Base-by-base conservation (phyloP, 164 flowering plant genomes). In the Hamamelis virginiana region DNA sequence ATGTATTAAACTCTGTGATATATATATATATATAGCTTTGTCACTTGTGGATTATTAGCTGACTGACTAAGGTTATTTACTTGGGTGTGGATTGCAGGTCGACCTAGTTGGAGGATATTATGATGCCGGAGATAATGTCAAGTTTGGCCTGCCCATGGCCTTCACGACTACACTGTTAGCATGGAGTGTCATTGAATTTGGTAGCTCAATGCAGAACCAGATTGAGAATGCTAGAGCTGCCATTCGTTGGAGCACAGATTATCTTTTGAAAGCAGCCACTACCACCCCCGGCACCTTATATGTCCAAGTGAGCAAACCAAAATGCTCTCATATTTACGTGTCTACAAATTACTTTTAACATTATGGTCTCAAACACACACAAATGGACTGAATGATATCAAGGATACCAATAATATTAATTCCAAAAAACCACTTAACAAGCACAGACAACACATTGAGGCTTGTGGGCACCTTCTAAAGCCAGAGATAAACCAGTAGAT, bases 151-250 rank as follows among this genome's bases (percentile, higher is more conserved):
- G 45, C 98, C 97, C 4, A 91, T 91, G 98, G 98, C 98, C 16
- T 94, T 90, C 71, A 91, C 96, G 0, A 90, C 87, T 4, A 94
- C 98, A 15, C 26, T 94, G 77, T 69, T 94, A 44, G 72, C 97
- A 0, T 94, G 98, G 98, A 87, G 96, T 68, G 88, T 91, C n/a
- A 83, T 94, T 38, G 98, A 94, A 72, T 94, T 94, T 50, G 98
- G 96, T 0, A 78, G 73, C 75, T 81, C 75, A 5, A 94, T 94
- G 98, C 60, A 33, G 16, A 73, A 15, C 26, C 85, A 92, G 71
- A 65, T 85, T 43, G 79, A 77, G 21, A 69, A 87, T 65, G 98
- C 96, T 16, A 81, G 70, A 74, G 82, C 80, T 3, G 97, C 98
- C 0, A 27, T 94, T 2, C 87, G 94, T 5, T 94, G 97, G 98